These are phyloP conservation scores for Colletotrichum higginsianum DNA, from an alignment of 2,329 filamentous ascomycete species.

Conservation along the genomic window DNA sequence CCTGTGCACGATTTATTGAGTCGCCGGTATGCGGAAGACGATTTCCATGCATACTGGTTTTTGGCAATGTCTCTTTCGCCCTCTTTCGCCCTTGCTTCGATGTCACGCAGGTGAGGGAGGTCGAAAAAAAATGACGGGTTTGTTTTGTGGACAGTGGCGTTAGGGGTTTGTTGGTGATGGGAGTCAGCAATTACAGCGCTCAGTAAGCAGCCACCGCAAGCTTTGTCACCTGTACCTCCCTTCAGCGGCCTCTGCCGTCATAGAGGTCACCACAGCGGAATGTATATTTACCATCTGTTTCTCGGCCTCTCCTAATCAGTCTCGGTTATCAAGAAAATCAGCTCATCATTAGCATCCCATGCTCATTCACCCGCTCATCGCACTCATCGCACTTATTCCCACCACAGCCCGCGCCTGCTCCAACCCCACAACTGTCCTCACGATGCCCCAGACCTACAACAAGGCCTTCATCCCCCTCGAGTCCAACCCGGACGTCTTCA, in stretches of 20 bases:
- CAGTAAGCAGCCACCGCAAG: conserved; percentile 21
- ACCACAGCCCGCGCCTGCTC: not conserved
- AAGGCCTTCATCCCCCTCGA: conserved; percentile 52
- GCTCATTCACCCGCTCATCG: not conserved
- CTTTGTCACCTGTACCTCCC: conserved; percentile 9
- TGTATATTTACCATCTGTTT: not conserved
- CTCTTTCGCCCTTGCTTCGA: too few relatives aligned
- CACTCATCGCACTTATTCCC: not conserved
- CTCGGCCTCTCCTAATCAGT: not conserved
- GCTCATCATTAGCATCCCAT: not conserved
- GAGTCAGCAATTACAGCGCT: conserved; percentile 11
- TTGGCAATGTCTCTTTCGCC: too few relatives aligned
- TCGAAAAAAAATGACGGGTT: too few relatives aligned
- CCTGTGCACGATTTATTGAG: too few relatives aligned
- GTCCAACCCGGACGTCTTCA: conserved; percentile 77
- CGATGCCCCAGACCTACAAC: conserved; percentile 35
- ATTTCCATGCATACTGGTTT: not conserved
- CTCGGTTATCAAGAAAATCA: too few relatives aligned
- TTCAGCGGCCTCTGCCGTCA: not conserved
- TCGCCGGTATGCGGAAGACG: too few relatives aligned
- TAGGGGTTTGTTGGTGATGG: not conserved
- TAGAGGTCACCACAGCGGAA: not conserved
- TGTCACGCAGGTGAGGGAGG: too few relatives aligned
- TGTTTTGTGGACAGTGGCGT: not conserved
- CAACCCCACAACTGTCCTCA: conserved; percentile 7